Evolutionary conservation across 108 stramenopile genomes (phyloP).

Genomic region (Cyclotella atomus): DNA sequence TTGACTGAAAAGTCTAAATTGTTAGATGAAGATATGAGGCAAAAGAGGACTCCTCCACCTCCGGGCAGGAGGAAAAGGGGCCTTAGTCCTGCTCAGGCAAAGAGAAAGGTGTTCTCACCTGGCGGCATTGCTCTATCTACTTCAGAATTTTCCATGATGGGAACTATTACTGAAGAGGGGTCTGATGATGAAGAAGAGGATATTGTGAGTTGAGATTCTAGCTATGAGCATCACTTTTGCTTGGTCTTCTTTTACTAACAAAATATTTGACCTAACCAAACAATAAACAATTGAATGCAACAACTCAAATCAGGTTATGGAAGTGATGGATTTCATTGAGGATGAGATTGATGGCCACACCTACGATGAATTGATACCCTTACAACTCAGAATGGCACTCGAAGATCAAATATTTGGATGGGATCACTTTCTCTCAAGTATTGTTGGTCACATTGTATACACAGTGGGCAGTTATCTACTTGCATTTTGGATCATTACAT

Average conservation of each 20-base stretch:
- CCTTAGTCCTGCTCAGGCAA: neutral
- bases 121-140: neutral
- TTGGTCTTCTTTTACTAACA: neutral
- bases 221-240: too few relatives aligned
- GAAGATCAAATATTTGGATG: constrained; percentile 83
- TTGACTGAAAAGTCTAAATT: constrained; percentile 6
- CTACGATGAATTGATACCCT: constrained; percentile 74
- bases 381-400: constrained; percentile 69
- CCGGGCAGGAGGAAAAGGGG: neutral
- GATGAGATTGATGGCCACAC: constrained; percentile 72
- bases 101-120: constrained; percentile 10
- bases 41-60: neutral
- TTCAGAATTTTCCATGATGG: constrained; percentile 16
- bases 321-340: constrained; percentile 70
- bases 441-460: constrained; percentile 69
- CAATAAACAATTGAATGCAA: neutral
- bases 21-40: neutral
- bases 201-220: constrained; percentile 25
- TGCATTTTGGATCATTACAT: constrained; percentile 47
- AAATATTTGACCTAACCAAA: neutral
- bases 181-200: constrained; percentile 29
- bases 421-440: constrained; percentile 68
- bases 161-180: constrained; percentile 23
- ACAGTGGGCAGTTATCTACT: constrained; percentile 61
- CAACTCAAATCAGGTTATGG: constrained; percentile 30